Percentiles rank a stretch among this genome's conserved stretches.
phyloP scores from a whole-genome alignment of 2,329 filamentous ascomycete genomes.

The Colletotrichum magnum region DNA sequence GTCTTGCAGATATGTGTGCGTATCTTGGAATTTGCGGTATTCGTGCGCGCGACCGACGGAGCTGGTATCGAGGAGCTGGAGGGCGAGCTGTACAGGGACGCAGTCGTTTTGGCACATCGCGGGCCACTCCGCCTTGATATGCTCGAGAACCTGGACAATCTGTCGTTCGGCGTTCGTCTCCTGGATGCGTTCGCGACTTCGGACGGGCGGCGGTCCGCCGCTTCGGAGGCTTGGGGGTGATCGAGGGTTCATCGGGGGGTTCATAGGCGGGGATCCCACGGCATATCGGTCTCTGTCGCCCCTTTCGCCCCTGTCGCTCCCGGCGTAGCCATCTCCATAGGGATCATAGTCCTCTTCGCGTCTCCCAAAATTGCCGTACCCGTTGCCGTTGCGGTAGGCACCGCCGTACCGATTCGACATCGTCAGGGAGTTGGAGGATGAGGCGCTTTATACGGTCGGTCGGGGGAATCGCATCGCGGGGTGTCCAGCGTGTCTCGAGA shows the following conservation, averaged over 20 bases:
- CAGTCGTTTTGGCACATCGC: conserved; percentile 92
- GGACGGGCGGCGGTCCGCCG: conserved; percentile 47
- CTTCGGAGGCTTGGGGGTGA: conserved; percentile 49
- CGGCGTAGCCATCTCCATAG: conserved; percentile 59
- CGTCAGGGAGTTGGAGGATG: conserved; percentile 22
- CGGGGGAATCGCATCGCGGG: conserved; percentile 36
- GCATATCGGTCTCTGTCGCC: conserved; percentile 60
- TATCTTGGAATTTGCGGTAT: conserved; percentile 86
- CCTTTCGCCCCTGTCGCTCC: conserved; percentile 58
- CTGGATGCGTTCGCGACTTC: conserved; percentile 48
- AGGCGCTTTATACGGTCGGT: conserved; percentile 32
- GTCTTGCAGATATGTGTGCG: conserved; percentile 90
- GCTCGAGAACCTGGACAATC: conserved; percentile 78
- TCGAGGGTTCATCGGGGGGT: conserved; percentile 42
- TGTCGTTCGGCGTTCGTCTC: conserved; percentile 68
- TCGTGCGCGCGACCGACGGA: conserved; percentile 93
- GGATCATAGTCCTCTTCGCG: conserved; percentile 74
- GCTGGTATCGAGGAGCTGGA: conserved; percentile 94
- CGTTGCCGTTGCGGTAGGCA: conserved; percentile 58
- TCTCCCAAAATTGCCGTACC: conserved; percentile 57
- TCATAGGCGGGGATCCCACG: conserved; percentile 48
- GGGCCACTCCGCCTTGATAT: conserved; percentile 91
- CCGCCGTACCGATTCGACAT: conserved; percentile 45
- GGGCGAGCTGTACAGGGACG: conserved; percentile 92
- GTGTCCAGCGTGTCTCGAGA: too few species aligned